Evolutionary conservation across 1,284 basidiomycete genomes (phyloP).

Genomic region (Serendipita sp.): DNA sequence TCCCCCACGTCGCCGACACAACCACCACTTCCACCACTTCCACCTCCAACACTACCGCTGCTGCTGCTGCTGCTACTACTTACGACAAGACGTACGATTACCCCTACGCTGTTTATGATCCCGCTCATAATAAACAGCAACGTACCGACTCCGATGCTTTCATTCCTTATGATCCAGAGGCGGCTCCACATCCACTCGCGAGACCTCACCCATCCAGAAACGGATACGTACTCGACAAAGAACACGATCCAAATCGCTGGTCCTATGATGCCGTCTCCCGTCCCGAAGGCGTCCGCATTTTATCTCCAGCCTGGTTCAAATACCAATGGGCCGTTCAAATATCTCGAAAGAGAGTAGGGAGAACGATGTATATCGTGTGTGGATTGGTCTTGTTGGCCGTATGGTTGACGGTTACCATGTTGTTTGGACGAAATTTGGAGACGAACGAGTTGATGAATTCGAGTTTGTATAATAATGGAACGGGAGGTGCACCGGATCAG

Average conservation of each 20-base stretch:
- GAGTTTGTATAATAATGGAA: too few relatives aligned
- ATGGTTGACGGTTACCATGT: background rate
- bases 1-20: background rate
- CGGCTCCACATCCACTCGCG: too few relatives aligned
- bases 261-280: background rate
- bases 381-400: background rate
- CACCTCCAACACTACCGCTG: too few relatives aligned
- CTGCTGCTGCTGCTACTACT: too few relatives aligned
- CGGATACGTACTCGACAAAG: too few relatives aligned
- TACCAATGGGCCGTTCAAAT: background rate
- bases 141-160: too few relatives aligned
- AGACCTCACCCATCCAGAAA: too few relatives aligned
- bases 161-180: too few relatives aligned
- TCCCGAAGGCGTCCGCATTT: background rate
- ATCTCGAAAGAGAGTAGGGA: background rate
- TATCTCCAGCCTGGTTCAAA: background rate
- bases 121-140: too few relatives aligned
- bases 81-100: too few relatives aligned
- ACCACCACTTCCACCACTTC: background rate
- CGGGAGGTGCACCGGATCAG: background rate
- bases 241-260: background rate
- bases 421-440: background rate
- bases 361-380: background rate
- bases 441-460: background rate
- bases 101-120: too few relatives aligned